A percentile compares a stretch with the other conserved stretches of the same genome.
These are phyloP conservation scores for Raphanus hybrid DNA, from an alignment of 441 rosid genomes.

Conservation along the genomic window DNA sequence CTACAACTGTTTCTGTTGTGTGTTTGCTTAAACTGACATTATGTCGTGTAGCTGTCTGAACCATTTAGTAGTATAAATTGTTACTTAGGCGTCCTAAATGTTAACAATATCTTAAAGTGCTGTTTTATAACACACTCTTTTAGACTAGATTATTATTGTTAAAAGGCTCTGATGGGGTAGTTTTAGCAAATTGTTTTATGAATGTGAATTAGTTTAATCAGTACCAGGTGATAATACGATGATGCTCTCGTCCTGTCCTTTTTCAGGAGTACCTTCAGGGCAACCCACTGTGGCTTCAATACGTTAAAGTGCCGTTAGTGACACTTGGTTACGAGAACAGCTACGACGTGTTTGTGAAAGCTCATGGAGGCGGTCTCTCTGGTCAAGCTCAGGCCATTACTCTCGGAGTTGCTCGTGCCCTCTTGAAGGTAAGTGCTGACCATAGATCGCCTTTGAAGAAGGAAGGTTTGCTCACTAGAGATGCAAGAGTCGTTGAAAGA, in stretches of 20 bases:
- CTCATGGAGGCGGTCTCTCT: slow-evolving; percentile 92
- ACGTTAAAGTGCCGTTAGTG: slow-evolving; percentile 76
- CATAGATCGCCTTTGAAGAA: slow-evolving; percentile 76
- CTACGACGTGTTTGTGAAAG: slow-evolving; percentile 91
- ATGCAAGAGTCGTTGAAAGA: slow-evolving; percentile 90
- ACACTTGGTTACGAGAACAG: slow-evolving; percentile 80
- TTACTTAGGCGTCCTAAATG: too few relatives aligned
- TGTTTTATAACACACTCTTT: background rate
- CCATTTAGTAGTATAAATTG: background rate
- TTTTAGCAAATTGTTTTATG: slow-evolving; percentile 14
- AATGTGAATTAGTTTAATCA: background rate
- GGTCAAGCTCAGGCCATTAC: slow-evolving; percentile 98
- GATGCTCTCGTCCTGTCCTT: background rate
- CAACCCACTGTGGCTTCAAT: slow-evolving; percentile 92
- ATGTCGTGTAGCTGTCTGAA: background rate
- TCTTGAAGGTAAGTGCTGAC: slow-evolving; percentile 75
- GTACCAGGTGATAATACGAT: slow-evolving; percentile 4
- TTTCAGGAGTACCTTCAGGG: slow-evolving; percentile 94
- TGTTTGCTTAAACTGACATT: slow-evolving; percentile 19
- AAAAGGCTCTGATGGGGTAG: background rate
- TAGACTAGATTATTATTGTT: background rate
- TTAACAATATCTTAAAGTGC: too few relatives aligned
- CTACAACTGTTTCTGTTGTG: slow-evolving; percentile 1
- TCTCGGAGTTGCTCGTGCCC: slow-evolving; percentile 86
- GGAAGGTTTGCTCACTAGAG: slow-evolving; percentile 90